Percentiles rank a stretch among this genome's conserved stretches.
Evolutionary conservation across 2,329 filamentous ascomycete genomes (phyloP).

Genomic region (Pleoardoris graminearum): DNA sequence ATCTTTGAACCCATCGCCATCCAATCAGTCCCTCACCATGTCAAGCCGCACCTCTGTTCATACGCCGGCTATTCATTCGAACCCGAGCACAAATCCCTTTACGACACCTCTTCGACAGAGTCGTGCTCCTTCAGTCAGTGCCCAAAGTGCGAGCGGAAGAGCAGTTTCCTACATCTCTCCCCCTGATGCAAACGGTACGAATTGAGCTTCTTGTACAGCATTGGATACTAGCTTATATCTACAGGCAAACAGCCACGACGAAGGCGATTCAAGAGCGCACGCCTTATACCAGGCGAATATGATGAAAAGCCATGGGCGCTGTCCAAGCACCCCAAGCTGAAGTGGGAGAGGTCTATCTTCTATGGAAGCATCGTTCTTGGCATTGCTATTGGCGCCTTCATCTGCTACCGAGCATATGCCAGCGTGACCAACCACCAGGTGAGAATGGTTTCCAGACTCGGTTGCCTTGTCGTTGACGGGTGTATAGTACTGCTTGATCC

Average conservation of each 20-base stretch:
- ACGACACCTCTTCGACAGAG: constrained; percentile 26
- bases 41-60: constrained; percentile 27
- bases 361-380: constrained; percentile 25
- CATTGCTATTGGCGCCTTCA: constrained; percentile 23
- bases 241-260: constrained; percentile 14
- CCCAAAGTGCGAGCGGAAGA: constrained; percentile 15
- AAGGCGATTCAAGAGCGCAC: constrained; percentile 25
- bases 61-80: constrained; percentile 16
- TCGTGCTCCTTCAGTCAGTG: constrained; percentile 24
- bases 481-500: constrained; percentile 22
- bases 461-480: constrained; percentile 5
- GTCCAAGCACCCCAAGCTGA: constrained; percentile 23
- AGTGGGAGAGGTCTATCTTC: constrained; percentile 27
- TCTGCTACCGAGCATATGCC: constrained; percentile 26
- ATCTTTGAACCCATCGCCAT: constrained; percentile 5
- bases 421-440: constrained; percentile 25
- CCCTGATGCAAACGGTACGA: constrained; percentile 9
- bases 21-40: constrained; percentile 10
- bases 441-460: neutral
- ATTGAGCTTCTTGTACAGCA: neutral
- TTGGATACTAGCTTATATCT: neutral
- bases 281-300: constrained; percentile 23
- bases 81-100: constrained; percentile 25
- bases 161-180: constrained; percentile 18
- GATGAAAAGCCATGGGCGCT: constrained; percentile 28